Base-by-base conservation (phyloP, 2,329 filamentous ascomycete species). In the Ceratocystis alfenasii region DNA sequence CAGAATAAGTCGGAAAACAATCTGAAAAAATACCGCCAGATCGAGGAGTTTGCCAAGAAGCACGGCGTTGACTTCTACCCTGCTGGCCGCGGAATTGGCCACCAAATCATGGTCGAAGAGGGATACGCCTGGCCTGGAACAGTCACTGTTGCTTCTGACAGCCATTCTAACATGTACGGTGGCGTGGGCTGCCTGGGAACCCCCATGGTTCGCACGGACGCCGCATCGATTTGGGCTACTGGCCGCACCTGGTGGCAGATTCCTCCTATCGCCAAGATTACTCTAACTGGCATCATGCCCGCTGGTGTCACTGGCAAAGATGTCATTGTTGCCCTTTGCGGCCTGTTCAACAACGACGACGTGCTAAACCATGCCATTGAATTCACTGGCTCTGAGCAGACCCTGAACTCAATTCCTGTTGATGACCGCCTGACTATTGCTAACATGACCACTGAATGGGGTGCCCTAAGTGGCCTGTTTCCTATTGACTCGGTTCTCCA, bases 351-450 rank as follows among this genome's bases (percentile, higher is more conserved):
- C 75, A 84, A 88, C 65, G 87, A 90, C 70, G 90, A 96, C 57
- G 93, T 96, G 0, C 80, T 96, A 15, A 97, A 97, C 76, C 90
- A 96, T 73, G 85, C 85, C 4, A 86, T 97, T 68, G 93, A 97
- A 72, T 96, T 96, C 72, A 85, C 84, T 0, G 93, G 92, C 12
- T 85, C 86, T 0, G 85, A 90, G 69, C 80, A 91, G 73, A 95
- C 91, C 17, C 82, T 94, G 79, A 72, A 76, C 55, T 90, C 82
- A 71, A 78, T 96, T 0, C 78, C 85, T 0, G 77, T 95, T 0
- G 89, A 94, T 70, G 81, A 87, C 69, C 79, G 91, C 10, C 74
- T 95, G 44, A 87, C 89, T 0, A 89, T 90, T 44, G 75, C 79
- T 4, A 94, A 93, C 73, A 94, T 94, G 89, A 86, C 87, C 0